These are phyloP conservation scores for Papiliotrema flavescens DNA, from an alignment of 1,284 basidiomycete genomes.

Conservation along the genomic window DNA sequence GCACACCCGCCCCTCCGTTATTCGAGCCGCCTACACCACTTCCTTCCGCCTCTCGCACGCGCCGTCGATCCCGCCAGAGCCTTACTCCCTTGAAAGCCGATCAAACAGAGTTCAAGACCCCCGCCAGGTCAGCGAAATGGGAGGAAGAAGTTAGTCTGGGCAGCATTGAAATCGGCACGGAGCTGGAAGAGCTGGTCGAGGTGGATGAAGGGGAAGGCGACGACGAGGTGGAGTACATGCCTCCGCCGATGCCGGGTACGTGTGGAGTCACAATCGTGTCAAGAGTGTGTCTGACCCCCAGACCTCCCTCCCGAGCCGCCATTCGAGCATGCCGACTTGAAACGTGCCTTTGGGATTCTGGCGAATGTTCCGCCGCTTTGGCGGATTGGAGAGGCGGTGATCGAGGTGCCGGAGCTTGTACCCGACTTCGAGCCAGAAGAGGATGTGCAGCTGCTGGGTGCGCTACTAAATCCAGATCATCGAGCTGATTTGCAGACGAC, in stretches of 20 bases:
- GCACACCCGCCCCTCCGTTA: conserved; percentile 18
- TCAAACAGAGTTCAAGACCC: conserved; percentile 18
- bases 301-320: conserved; percentile 26
- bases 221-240: conserved; percentile 37
- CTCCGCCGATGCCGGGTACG: conserved; percentile 28
- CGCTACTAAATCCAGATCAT: conserved; percentile 1
- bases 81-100: conserved; percentile 10
- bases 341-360: conserved; percentile 11
- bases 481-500: conserved; percentile 12
- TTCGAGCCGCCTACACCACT: conserved; percentile 25
- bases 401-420: conserved; percentile 9
- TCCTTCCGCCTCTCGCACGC: conserved; percentile 34
- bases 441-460: conserved; percentile 10
- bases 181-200: conserved; percentile 17
- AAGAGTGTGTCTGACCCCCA: conserved; percentile 1
- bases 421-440: not conserved
- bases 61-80: conserved; percentile 26
- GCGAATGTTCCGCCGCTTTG: conserved; percentile 22
- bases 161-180: conserved; percentile 17
- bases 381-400: conserved; percentile 3
- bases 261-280: not conserved
- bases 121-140: conserved; percentile 25
- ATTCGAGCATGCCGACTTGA: conserved; percentile 19
- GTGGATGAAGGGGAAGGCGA: conserved; percentile 22
- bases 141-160: conserved; percentile 39